Evolutionary conservation across 2,329 filamentous ascomycete species (phyloP).

Genomic region (Diaporthe humulicola): DNA sequence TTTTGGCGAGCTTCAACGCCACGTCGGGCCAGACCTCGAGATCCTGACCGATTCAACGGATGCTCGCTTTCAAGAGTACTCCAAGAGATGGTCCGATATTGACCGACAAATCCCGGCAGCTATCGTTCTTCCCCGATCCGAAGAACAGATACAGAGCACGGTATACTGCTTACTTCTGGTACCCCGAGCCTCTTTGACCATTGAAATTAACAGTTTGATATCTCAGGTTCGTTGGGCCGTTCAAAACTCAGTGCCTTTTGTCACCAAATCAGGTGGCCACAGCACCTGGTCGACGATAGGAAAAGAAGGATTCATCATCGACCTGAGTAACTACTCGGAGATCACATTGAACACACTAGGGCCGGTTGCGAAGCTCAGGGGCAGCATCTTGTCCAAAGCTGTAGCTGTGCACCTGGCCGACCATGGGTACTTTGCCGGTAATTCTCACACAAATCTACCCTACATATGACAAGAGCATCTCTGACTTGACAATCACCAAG

Average conservation of each 20-base stretch:
- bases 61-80: constrained; percentile 17
- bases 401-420: constrained; percentile 31
- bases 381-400: constrained; percentile 37
- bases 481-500: constrained; percentile 34
- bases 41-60: constrained; percentile 3
- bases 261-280: constrained; percentile 33
- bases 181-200: background rate
- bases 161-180: background rate
- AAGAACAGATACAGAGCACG: constrained; percentile 28
- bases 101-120: constrained; percentile 22
- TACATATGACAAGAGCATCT: background rate
- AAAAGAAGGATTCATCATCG: constrained; percentile 12
- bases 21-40: background rate
- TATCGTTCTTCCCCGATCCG: constrained; percentile 27
- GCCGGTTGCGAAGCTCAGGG: constrained; percentile 35
- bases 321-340: constrained; percentile 21
- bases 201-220: background rate
- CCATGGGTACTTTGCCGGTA: constrained; percentile 41
- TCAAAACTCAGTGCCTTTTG: constrained; percentile 24
- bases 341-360: background rate
- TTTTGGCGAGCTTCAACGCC: constrained; percentile 20
- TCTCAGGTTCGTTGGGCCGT: constrained; percentile 30
- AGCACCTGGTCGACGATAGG: constrained; percentile 34
- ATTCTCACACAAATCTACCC: background rate
- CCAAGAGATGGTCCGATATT: constrained; percentile 32